phyloP scores from a whole-genome alignment of 345 rosid species.

The Raphanus raphanistrum region DNA sequence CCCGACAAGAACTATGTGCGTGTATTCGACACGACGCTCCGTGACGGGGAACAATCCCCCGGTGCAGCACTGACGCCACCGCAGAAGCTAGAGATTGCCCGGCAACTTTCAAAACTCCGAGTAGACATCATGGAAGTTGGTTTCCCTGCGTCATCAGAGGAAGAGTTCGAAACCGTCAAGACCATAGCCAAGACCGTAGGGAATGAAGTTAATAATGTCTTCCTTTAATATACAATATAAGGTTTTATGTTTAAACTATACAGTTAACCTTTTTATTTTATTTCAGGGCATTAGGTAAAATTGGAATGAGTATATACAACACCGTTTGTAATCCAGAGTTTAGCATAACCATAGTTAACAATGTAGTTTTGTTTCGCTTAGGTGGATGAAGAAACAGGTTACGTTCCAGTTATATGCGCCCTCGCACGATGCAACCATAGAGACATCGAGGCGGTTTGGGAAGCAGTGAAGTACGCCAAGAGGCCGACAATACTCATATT shows the following conservation, averaged over 20 bases:
- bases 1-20: slow-evolving; percentile 73
- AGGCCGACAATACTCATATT: slow-evolving; percentile 74
- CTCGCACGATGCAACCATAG: slow-evolving; percentile 67
- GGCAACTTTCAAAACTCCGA: slow-evolving; percentile 74
- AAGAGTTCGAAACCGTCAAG: slow-evolving; percentile 76
- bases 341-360: no score
- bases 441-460: slow-evolving; percentile 76
- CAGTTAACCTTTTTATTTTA: not conserved
- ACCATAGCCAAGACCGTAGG: slow-evolving; percentile 72
- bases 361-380: not conserved
- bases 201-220: slow-evolving; percentile 42
- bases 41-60: slow-evolving; percentile 95
- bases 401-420: slow-evolving; percentile 84
- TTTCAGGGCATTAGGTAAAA: not conserved
- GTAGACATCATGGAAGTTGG: slow-evolving; percentile 93
- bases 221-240: not conserved
- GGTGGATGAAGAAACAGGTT: slow-evolving; percentile 54
- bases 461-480: slow-evolving; percentile 77
- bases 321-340: not conserved
- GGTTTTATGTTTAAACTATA: not conserved
- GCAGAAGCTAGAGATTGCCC: slow-evolving; percentile 80
- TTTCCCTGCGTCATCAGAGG: slow-evolving; percentile 76
- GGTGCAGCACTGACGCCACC: slow-evolving; percentile 86
- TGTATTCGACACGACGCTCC: slow-evolving; percentile 89
- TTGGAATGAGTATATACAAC: not conserved